Conservation (phyloP, 495 filamentous ascomycete species). For the Hyaloscypha finlandica region DNA sequence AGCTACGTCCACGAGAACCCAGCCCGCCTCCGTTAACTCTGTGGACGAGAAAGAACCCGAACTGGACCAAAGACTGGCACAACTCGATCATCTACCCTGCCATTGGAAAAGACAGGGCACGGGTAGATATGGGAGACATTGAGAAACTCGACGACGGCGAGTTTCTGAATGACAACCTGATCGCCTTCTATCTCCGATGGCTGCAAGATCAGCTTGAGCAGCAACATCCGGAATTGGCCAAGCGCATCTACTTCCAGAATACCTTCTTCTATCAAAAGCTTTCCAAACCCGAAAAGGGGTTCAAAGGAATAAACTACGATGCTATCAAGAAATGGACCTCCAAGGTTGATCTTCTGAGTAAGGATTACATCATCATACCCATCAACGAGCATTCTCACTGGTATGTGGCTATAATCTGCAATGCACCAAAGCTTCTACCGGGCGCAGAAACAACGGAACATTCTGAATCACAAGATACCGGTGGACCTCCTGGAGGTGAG, state of each 20-base stretch:
- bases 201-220: slow-evolving; percentile 65
- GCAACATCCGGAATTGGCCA: slow-evolving; percentile 55
- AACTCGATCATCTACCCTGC: slow-evolving; percentile 67
- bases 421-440: slow-evolving; percentile 59
- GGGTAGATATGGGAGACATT: slow-evolving; percentile 79
- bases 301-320: slow-evolving; percentile 68
- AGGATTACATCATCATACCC: slow-evolving; percentile 88
- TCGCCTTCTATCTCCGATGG: slow-evolving; percentile 81
- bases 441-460: slow-evolving; percentile 22
- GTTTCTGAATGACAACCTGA: slow-evolving; percentile 89
- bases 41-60: slow-evolving; percentile 28
- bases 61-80: slow-evolving; percentile 46
- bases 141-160: slow-evolving; percentile 78
- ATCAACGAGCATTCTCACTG: slow-evolving; percentile 88
- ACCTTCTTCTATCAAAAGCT: slow-evolving; percentile 87
- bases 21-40: background rate
- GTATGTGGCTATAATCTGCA: slow-evolving; percentile 97
- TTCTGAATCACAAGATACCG: slow-evolving; percentile 4
- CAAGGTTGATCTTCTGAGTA: slow-evolving; percentile 79
- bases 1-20: background rate
- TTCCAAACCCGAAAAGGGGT: slow-evolving; percentile 55
- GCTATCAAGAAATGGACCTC: slow-evolving; percentile 88
- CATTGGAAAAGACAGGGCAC: slow-evolving; percentile 67
- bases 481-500: background rate
- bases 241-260: slow-evolving; percentile 83